Evolutionary conservation across 1,139 yeast genomes (phyloP), one percentile per base, ranked within the genome.

Genomic region (Sugiyamaella castrensis): DNA sequence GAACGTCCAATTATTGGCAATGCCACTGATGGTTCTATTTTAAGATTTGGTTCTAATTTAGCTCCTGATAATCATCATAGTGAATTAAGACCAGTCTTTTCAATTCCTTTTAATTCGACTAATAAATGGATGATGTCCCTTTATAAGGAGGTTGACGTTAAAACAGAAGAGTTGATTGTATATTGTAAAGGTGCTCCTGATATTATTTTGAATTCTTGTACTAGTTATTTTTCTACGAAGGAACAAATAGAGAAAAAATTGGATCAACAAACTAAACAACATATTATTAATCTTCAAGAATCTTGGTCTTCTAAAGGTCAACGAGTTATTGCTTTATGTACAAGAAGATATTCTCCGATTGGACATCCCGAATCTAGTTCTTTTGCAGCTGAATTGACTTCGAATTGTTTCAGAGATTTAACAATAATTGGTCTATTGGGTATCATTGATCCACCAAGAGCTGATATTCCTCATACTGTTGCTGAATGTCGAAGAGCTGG

Each of bases 101-200:
- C 44, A 28, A 32, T 35, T 15, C 37, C 40, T 27, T 77, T 76
- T 65, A 74, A 73, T 57, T 75, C 80, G n/a, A 75, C 72, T 54
- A 71, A 70, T 53, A 76, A 77, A 60, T 76, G 64, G 58, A 76
- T 77, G 81, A 66, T 72, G 35, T 46, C 59, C 1, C 29, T 57
- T 19, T 43, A 46, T 35, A 19, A 19, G 5, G 24, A 19, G 5
- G 24, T 19, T 19, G 24, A 19, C 5, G 42, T 40, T 15, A 39
- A 39, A 8, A 26, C 63, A 55, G 47, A 56, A 65, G 16, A 16
- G 4, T 16, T 35, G 15, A 6, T 13, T 31, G 54, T 74, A 47
- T 63, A 72, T 30, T 64, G 74, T 42, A 76, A 76, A 58, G 80
- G 80, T 41, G 81, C 81, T 1, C 80, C 81, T 1, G 81, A 76